Evolutionary conservation across 805 yeast species (phyloP), one percentile per base, ranked within the genome.

Genomic region (Kuraishia capsulata): DNA sequence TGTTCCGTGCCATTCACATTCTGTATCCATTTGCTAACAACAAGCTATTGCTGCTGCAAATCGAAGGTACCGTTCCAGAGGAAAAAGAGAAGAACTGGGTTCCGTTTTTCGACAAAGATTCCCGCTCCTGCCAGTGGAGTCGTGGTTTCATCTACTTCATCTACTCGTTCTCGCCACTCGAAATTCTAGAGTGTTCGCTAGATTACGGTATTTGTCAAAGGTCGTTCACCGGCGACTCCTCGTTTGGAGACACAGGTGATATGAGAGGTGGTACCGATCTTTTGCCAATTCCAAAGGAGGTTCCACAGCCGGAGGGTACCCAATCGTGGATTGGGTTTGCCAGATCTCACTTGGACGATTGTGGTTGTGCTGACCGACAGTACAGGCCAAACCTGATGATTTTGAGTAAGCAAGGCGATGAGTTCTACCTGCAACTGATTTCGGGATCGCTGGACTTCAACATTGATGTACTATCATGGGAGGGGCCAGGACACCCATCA

Each of bases 281-380:
- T 37, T 33, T 44, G 5, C 51, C 60, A 4, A 45, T 59, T 10
- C 58, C 60, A 33, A 20, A 26, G 28, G 38, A 36, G 18, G 38
- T 36, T 5, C 38, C 38, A 4, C 31, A 5, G 20, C 37, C 37
- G 4, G 37, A 24, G 16, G 38, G 38, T 19, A 9, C 14, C 4
- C 33, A 61, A 38, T 45, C 63, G 4, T 64, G 64, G 59, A 43
- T 62, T 4, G 66, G 65, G 2, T 58, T 63, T 45, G 65, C 68
- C 3, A 47, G 69, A 36, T 62, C 67, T 13, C 68, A 64, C 42
- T 37, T 64, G 14, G 48, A 46, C 31, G 44, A 52, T 8, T 64
- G 69, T 48, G 68, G 69, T 1, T 64, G 69, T 49, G 61, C 66
- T 5, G 46, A 45, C 17, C 51, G 52, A n/a, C 56, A 63, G 54